phyloP scores from a whole-genome alignment of 2,329 filamentous ascomycete species.

The Pseudopyricularia cyperi region DNA sequence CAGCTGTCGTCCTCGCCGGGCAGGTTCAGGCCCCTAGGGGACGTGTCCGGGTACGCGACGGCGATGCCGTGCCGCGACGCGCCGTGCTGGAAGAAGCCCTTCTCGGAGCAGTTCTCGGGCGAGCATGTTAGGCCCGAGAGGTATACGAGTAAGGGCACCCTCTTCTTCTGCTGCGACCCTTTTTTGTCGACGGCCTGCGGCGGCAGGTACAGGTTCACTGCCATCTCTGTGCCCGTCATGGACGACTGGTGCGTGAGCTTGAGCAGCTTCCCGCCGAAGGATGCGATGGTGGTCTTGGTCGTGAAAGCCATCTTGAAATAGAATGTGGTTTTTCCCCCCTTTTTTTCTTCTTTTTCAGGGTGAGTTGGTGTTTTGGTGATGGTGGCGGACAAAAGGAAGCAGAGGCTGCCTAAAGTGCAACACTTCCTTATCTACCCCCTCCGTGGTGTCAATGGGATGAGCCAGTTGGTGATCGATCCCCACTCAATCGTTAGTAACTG shows the following conservation, averaged over 20 bases:
- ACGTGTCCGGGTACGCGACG: constrained; percentile 91
- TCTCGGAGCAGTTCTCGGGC: constrained; percentile 70
- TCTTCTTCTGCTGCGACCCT: constrained; percentile 36
- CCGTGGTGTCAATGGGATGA: no score
- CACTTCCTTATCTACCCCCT: no score
- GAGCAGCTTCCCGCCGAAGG: constrained; percentile 86
- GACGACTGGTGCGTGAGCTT: constrained; percentile 81
- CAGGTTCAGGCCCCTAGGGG: constrained; percentile 70
- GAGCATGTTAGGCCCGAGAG: constrained; percentile 92
- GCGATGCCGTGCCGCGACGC: constrained; percentile 75
- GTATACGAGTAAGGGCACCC: constrained; percentile 80
- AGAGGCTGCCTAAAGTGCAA: no score
- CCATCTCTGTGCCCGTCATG: constrained; percentile 77
- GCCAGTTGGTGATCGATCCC: no score
- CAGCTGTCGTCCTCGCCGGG: constrained; percentile 76
- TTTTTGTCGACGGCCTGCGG: constrained; percentile 43
- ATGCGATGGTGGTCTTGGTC: constrained; percentile 77
- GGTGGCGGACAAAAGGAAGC: background rate
- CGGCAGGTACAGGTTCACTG: constrained; percentile 83
- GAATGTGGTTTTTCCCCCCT: no score
- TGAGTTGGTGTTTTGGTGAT: background rate
- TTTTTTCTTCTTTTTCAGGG: background rate
- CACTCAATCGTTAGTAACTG: no score
- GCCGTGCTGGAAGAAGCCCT: constrained; percentile 81
- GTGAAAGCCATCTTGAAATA: constrained; percentile 74